phyloP scores from a whole-genome alignment of 768 basidiomycete genomes.

The Rhodotorula paludigena region DNA sequence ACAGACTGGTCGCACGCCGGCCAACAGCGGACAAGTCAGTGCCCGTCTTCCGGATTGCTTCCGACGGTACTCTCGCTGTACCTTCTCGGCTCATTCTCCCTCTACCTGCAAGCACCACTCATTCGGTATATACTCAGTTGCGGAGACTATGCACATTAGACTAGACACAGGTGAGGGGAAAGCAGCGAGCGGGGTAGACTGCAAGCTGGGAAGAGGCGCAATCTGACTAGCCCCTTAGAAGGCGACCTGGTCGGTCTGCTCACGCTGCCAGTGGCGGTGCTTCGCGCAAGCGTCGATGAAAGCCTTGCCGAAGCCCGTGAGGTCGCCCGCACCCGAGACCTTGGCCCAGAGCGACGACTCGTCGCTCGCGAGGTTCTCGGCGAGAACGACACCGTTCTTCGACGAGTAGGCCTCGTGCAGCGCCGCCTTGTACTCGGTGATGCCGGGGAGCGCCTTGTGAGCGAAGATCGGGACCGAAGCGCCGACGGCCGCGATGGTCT shows the following conservation, averaged over 20 bases:
- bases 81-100: too few relatives aligned
- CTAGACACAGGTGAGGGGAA: background rate
- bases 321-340: constrained; percentile 42
- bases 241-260: background rate
- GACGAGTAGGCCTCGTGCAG: constrained; percentile 33
- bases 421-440: constrained; percentile 42
- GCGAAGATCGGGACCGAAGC: constrained; percentile 47
- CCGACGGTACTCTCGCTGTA: too few relatives aligned
- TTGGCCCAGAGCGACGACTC: constrained; percentile 34
- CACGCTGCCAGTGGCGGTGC: constrained; percentile 49
- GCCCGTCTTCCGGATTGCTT: too few relatives aligned
- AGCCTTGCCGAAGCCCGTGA: constrained; percentile 44
- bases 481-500: constrained; percentile 72
- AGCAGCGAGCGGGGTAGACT: background rate
- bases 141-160: too few relatives aligned
- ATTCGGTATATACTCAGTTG: too few relatives aligned
- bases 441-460: constrained; percentile 48
- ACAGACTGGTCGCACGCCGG: too few relatives aligned
- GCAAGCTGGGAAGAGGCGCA: too few relatives aligned
- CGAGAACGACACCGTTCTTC: constrained; percentile 49
- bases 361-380: constrained; percentile 35
- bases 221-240: background rate
- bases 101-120: too few relatives aligned
- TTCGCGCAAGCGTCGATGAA: constrained; percentile 48
- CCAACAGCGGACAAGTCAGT: too few relatives aligned